Evolutionary conservation across 495 filamentous ascomycete genomes (phyloP).

Genomic region (Penicillium egyptiacum): DNA sequence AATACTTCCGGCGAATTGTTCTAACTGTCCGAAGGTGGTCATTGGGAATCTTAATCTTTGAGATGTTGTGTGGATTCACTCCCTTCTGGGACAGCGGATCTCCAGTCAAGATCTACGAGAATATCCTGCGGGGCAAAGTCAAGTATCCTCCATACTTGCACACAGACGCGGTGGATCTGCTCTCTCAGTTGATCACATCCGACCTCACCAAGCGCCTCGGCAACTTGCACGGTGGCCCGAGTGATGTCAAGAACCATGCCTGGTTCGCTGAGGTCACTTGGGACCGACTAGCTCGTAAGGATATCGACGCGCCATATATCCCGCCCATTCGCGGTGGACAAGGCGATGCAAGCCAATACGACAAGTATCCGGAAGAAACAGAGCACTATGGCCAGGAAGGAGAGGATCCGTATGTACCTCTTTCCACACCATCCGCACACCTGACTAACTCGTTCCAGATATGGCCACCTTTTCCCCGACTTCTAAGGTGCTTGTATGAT

Average conservation of each 20-base stretch:
- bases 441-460: conserved; percentile 43
- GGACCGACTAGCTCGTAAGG: conserved; percentile 89
- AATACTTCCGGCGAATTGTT: background rate
- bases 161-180: conserved; percentile 87
- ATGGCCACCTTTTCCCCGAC: conserved; percentile 70
- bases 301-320: conserved; percentile 97
- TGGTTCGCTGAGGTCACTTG: conserved; percentile 99
- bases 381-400: conserved; percentile 81
- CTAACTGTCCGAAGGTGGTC: conserved; percentile 79
- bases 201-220: conserved; percentile 94
- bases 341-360: conserved; percentile 95
- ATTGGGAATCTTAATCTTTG: conserved; percentile 94
- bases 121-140: conserved; percentile 88
- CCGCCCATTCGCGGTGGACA: conserved; percentile 92
- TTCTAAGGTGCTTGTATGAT: conserved; percentile 54
- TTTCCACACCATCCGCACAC: background rate
- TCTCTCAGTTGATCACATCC: conserved; percentile 87
- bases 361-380: conserved; percentile 95
- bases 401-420: conserved; percentile 72
- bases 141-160: conserved; percentile 97
- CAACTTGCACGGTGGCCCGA: conserved; percentile 87
- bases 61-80: conserved; percentile 98
- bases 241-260: conserved; percentile 90
- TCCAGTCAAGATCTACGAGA: conserved; percentile 99
- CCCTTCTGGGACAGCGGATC: conserved; percentile 98